Evolutionary conservation across 2,329 filamentous ascomycete genomes (phyloP).

Genomic region (Seiridium unicorne): DNA sequence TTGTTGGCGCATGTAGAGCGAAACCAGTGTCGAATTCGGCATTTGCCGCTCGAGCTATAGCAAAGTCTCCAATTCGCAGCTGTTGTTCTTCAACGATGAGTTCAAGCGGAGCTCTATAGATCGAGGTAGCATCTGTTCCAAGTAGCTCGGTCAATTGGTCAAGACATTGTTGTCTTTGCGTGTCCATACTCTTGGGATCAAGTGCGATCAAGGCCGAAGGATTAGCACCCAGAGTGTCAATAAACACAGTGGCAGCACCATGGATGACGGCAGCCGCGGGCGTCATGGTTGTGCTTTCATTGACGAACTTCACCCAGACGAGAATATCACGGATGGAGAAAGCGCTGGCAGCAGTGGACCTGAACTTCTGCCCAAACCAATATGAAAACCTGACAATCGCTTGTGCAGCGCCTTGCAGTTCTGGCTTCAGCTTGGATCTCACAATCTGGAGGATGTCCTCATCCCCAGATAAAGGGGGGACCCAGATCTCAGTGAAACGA

Average conservation of each 20-base stretch:
- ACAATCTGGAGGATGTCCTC: constrained; percentile 90
- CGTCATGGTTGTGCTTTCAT: constrained; percentile 49
- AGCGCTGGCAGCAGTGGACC: constrained; percentile 68
- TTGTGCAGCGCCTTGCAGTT: constrained; percentile 56
- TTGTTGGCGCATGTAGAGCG: constrained; percentile 86
- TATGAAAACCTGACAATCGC: constrained; percentile 82
- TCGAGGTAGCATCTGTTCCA: constrained; percentile 54
- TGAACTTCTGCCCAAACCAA: constrained; percentile 87
- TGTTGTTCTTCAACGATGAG: constrained; percentile 51
- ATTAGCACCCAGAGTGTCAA: constrained; percentile 93
- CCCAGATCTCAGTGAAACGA: constrained; percentile 98
- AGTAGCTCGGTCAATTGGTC: constrained; percentile 69
- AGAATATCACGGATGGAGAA: constrained; percentile 92
- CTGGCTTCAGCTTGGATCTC: constrained; percentile 64
- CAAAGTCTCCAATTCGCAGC: constrained; percentile 74
- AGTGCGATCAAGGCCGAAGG: constrained; percentile 82
- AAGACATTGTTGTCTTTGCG: constrained; percentile 73
- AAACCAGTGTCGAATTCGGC: constrained; percentile 59
- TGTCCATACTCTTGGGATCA: constrained; percentile 64
- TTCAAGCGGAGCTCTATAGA: constrained; percentile 64
- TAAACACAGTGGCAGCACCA: constrained; percentile 91
- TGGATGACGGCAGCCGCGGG: constrained; percentile 61
- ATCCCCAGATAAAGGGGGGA: constrained; percentile 79
- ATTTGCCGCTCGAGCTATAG: constrained; percentile 51
- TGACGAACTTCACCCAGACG: constrained; percentile 92